Conservation (phyloP, 2,329 filamentous ascomycete species). For the Diplodia intermedia region DNA sequence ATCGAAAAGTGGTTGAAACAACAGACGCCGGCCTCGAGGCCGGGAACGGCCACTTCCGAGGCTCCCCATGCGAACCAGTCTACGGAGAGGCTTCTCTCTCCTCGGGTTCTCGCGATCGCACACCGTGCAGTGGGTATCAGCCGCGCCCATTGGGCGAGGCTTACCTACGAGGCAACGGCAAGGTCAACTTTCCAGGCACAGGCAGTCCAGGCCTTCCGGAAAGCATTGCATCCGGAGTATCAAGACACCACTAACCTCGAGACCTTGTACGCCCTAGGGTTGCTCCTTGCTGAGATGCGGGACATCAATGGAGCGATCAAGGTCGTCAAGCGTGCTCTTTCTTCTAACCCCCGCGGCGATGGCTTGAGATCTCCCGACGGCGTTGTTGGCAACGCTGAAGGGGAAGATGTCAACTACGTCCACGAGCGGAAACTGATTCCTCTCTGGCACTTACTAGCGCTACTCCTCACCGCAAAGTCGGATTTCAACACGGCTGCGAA, state of each 20-base stretch:
- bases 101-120: constrained; percentile 65
- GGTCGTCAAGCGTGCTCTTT: constrained; percentile 77
- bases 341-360: constrained; percentile 56
- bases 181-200: constrained; percentile 77
- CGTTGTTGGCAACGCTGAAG: constrained; percentile 39
- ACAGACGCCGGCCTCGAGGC: constrained; percentile 45
- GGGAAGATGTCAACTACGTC: constrained; percentile 42
- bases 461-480: constrained; percentile 84
- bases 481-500: constrained; percentile 81
- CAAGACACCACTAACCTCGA: constrained; percentile 73
- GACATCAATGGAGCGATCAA: constrained; percentile 83
- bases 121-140: constrained; percentile 88
- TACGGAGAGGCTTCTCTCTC: constrained; percentile 58
- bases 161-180: constrained; percentile 76
- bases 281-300: constrained; percentile 87
- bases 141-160: constrained; percentile 84
- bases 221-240: constrained; percentile 71
- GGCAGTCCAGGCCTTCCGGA: constrained; percentile 77
- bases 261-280: constrained; percentile 78
- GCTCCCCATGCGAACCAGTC: constrained; percentile 39
- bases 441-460: constrained; percentile 87
- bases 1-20: constrained; percentile 79
- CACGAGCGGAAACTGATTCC: constrained; percentile 73
- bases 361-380: constrained; percentile 43
- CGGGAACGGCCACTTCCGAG: constrained; percentile 36